Conservation (phyloP, 2,329 filamentous ascomycete species). For the Pezicula rhizophila region DNA sequence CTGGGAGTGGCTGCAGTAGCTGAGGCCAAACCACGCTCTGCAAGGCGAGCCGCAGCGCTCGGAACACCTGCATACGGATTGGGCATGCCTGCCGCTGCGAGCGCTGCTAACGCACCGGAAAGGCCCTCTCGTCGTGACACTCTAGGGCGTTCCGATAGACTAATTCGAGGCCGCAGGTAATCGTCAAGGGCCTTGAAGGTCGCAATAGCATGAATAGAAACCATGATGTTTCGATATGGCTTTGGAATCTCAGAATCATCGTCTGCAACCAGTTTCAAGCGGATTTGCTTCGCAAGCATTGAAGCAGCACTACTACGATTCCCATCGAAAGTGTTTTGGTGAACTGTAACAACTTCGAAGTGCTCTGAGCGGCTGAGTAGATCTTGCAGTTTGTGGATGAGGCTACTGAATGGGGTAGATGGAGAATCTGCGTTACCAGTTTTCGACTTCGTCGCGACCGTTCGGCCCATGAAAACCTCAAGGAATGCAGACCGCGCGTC, state of each 20-base stretch:
- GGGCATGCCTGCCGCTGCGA: slow-evolving; percentile 66
- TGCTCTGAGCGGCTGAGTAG: slow-evolving; percentile 93
- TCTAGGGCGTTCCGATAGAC: slow-evolving; percentile 67
- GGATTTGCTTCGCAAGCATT: slow-evolving; percentile 93
- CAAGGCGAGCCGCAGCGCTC: slow-evolving; percentile 21
- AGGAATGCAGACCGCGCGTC: slow-evolving; percentile 79
- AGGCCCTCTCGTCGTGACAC: slow-evolving; percentile 56
- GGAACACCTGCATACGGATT: slow-evolving; percentile 32
- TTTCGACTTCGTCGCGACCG: slow-evolving; percentile 55
- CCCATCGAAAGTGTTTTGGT: slow-evolving; percentile 84
- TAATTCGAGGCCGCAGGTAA: slow-evolving; percentile 87
- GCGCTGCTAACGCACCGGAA: slow-evolving; percentile 65
- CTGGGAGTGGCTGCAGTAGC: slow-evolving; percentile 30
- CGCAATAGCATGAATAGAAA: slow-evolving; percentile 95
- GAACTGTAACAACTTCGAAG: slow-evolving; percentile 94
- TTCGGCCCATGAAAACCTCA: slow-evolving; percentile 82
- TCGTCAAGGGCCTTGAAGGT: slow-evolving; percentile 97
- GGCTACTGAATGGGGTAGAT: slow-evolving; percentile 78
- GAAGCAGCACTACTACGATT: slow-evolving; percentile 87
- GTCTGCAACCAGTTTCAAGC: slow-evolving; percentile 81
- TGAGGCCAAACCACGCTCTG: slow-evolving; percentile 21
- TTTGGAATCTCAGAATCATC: slow-evolving; percentile 86
- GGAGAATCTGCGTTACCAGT: slow-evolving; percentile 62
- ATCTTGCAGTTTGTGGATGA: slow-evolving; percentile 93
- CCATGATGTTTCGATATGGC: slow-evolving; percentile 89